Evolutionary conservation across 2,329 filamentous ascomycete genomes (phyloP).

Genomic region (Penicillium frequentans): DNA sequence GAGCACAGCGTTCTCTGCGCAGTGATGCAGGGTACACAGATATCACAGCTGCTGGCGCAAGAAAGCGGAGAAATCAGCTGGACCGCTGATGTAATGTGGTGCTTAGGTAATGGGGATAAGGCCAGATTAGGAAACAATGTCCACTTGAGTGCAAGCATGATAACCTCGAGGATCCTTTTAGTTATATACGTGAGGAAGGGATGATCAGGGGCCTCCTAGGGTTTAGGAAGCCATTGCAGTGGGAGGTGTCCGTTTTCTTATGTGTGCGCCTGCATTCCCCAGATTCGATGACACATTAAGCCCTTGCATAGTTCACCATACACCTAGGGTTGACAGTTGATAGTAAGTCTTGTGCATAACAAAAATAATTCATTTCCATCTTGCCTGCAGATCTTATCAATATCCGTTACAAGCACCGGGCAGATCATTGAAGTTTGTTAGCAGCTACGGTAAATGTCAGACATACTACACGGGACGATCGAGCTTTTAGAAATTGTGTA

Average conservation of each 20-base stretch:
- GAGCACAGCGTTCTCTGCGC: background rate
- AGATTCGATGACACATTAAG: background rate
- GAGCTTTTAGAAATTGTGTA: too few relatives aligned
- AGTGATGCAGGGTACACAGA: constrained; percentile 3
- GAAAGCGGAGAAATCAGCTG: constrained; percentile 11
- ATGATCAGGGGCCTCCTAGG: background rate
- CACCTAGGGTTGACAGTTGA: background rate
- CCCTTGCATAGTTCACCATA: background rate
- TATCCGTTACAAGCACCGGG: too few relatives aligned
- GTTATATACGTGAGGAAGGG: background rate
- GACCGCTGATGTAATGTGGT: background rate
- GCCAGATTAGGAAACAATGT: background rate
- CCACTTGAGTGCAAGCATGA: background rate
- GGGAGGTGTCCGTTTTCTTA: background rate
- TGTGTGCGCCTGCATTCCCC: background rate
- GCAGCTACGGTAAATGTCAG: too few relatives aligned
- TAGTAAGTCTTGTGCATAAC: background rate
- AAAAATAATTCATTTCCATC: background rate
- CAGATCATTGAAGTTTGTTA: too few relatives aligned
- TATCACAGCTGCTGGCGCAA: constrained; percentile 6
- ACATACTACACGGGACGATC: too few relatives aligned
- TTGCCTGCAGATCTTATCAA: too few relatives aligned
- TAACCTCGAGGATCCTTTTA: background rate
- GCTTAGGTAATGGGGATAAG: background rate
- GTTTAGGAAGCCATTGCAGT: background rate